Conservation (phyloP, 768 basidiomycete species). For the Lactifluus volemus region DNA sequence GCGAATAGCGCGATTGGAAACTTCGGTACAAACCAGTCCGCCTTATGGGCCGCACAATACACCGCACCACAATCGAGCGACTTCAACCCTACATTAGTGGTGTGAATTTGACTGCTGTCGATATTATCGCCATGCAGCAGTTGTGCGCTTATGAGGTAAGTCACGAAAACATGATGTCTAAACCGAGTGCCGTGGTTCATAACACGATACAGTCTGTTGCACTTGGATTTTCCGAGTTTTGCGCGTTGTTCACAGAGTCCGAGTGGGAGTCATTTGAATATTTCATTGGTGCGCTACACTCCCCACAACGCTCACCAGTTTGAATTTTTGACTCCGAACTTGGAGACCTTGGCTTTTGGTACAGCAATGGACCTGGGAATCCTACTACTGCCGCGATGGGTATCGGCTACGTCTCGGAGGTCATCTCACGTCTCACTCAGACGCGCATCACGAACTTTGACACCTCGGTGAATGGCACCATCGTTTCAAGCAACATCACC, state of each 20-base stretch:
- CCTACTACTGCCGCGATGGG: constrained; percentile 33
- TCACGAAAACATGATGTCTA: not conserved
- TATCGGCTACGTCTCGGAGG: constrained; percentile 36
- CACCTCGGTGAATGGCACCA: constrained; percentile 39
- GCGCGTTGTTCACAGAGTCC: constrained; percentile 40
- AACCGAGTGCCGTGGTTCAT: not conserved
- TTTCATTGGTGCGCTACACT: constrained; percentile 23
- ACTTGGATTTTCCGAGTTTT: constrained; percentile 43
- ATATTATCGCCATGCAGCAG: constrained; percentile 31
- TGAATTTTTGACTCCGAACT: not conserved
- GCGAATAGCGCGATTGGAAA: constrained; percentile 22
- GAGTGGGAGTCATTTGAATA: constrained; percentile 47
- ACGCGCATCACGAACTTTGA: constrained; percentile 31
- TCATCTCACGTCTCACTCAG: constrained; percentile 35
- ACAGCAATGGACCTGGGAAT: constrained; percentile 35
- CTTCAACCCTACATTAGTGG: constrained; percentile 29
- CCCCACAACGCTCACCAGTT: not conserved
- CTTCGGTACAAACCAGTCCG: constrained; percentile 21
- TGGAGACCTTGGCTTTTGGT: constrained; percentile 27
- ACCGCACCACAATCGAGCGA: constrained; percentile 30
- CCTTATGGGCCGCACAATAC: constrained; percentile 34
- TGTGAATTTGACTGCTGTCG: constrained; percentile 24
- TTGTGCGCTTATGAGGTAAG: constrained; percentile 33
- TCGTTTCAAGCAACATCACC: constrained; percentile 32
- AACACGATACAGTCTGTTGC: constrained; percentile 34